Base-by-base conservation (phyloP, 257 asterid genomes). In the Nicotiana attenuata region DNA sequence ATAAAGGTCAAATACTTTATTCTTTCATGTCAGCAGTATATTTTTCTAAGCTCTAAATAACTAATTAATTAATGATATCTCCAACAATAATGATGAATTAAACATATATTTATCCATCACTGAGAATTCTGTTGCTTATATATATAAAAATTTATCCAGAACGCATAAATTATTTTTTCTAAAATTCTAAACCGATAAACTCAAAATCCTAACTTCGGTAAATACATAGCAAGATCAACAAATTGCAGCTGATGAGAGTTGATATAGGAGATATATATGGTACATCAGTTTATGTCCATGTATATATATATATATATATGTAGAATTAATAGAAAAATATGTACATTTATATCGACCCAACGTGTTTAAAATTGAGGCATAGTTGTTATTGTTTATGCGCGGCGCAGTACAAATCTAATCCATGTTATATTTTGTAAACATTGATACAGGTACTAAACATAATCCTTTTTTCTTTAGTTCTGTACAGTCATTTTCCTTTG, bases 381-480 rank as follows among this genome's bases (percentile, higher is more conserved):
- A 38, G 2, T 38, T 38, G 2, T 38, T 38, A 2, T 38, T 38
- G 2, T 7, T 41, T 41, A 41, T 33, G 41, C 8, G 41, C 41
- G 41, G 2, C 5, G 26, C 13, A 57, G 1, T 33, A n/a, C n/a
- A 14, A 81, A 56, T 56, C 20, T 66, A 81, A 64, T 65, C 79
- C 28, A 77, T 38, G 57, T 29, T 38, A 53, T 75, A 84, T 63
- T 83, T 80, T n/a, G 77, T 76, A 50, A 81, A 65, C 63, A 47
- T 60, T 71, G 80, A 84, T 28, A 65, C 63, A 76, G 80, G 78
- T 41, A 81, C 84, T 84, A 88, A 84, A 82, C 90, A 87, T 53
- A 83, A 38, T 45, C 89, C 88, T 57, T 77, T 88, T 75, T 84
- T 88, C 86, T 87, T 84, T 86, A 89, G 38, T 50, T 90, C 90